These are phyloP conservation scores for Scedosporium boydii DNA, from an alignment of 2,329 filamentous ascomycete genomes.

Conservation along the genomic window DNA sequence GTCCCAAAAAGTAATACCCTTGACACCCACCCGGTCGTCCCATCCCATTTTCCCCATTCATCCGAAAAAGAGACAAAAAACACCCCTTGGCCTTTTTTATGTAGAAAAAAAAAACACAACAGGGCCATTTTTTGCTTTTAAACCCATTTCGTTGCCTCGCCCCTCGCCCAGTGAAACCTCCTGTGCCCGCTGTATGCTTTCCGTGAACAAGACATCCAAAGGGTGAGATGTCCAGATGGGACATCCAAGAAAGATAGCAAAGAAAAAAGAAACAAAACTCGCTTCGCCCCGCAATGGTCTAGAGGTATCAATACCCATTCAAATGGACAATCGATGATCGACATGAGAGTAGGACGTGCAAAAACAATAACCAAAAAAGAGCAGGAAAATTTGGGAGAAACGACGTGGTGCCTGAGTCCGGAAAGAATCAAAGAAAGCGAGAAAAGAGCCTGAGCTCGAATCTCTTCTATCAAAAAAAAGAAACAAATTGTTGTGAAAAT, in stretches of 20 bases:
- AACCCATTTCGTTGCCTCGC: neutral
- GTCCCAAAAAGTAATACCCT: neutral
- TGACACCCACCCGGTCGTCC: neutral
- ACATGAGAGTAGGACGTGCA: neutral
- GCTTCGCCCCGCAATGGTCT: slow-evolving; percentile 3
- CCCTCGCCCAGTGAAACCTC: neutral
- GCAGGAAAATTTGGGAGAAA: neutral
- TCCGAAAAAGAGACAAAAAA: neutral
- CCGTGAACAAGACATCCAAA: neutral
- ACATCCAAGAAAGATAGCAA: neutral
- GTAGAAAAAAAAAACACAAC: neutral
- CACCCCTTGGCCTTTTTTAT: neutral
- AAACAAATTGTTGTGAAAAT: neutral
- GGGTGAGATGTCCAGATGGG: neutral
- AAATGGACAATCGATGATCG: neutral
- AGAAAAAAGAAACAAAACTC: neutral
- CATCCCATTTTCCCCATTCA: neutral
- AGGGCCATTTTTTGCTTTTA: neutral
- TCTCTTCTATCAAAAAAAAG: slow-evolving; percentile 6
- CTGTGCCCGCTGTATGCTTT: neutral
- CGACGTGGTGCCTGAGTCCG: neutral
- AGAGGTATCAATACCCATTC: slow-evolving; percentile 5
- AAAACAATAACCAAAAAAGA: neutral
- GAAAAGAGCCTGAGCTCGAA: neutral
- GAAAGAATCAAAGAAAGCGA: neutral